Evolutionary conservation across 371 early-diverging fungal genomes (phyloP), one percentile per base, ranked within the genome.

Genomic region (Smittium culicis): DNA sequence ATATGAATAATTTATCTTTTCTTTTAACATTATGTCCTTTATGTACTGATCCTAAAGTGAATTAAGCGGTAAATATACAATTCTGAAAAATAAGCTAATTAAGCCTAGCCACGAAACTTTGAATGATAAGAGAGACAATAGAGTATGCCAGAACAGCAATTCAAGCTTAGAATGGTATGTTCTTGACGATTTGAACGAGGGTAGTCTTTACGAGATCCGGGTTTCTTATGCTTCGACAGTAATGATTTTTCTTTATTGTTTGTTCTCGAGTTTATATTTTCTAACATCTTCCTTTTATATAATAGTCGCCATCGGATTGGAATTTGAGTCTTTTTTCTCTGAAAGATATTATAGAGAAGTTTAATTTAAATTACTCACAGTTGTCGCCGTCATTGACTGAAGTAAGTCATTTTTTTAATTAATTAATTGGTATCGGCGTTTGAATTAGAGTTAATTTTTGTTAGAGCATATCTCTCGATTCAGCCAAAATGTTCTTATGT

Each of bases 271-370:
- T n/a, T n/a, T n/a, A n/a, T n/a, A n/a, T n/a, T n/a, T n/a, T 27
- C 25, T 3, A 57, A 45, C 45, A 5, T 20, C 20, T 11, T 45
- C 20, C 20, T 45, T 20, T 57, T 20, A 11, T n/a, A 57, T 16
- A n/a, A 57, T n/a, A 57, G 57, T 57, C 27, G 8, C 57, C 57
- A 5, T n/a, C n/a, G 5, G 57, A 57, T n/a, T 57, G 57, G 57
- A 27, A 57, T n/a, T n/a, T 57, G 25, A 57, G 25, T 3, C 27
- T 57, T 3, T 57, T 57, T 57, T 57, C 57, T 27, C 3, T 57
- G 27, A 57, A 5, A 25, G 57, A 57, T 57, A 14, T 57, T 11
- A 11, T 45, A 5, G 45, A 45, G 5, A 45, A 45, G 27, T 14
- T 57, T 25, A 57, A 27, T 16, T 57, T 57, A 57, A n/a, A 57